phyloP scores from a whole-genome alignment of 805 yeast genomes.

The Candida sonorensis region DNA sequence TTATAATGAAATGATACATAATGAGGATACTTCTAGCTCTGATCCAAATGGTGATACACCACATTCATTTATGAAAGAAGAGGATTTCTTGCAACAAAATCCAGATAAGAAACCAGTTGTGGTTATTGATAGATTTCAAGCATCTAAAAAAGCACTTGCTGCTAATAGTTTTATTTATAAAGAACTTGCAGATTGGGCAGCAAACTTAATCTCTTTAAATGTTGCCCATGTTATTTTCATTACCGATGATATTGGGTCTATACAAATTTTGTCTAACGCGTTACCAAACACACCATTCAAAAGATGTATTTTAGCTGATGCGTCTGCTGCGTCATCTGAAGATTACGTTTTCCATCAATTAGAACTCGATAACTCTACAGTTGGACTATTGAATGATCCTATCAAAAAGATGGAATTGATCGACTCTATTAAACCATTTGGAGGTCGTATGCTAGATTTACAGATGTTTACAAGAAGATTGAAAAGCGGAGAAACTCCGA shows the following conservation, averaged over 20 bases:
- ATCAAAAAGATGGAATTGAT: conserved; percentile 33
- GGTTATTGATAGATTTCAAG: conserved; percentile 67
- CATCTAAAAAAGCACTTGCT: conserved; percentile 46
- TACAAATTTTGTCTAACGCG: conserved; percentile 59
- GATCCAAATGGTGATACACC: no score
- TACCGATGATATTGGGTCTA: conserved; percentile 78
- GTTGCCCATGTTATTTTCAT: conserved; percentile 85
- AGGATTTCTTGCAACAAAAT: conserved; percentile 75
- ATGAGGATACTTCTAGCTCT: conserved; percentile 13
- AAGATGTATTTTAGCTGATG: conserved; percentile 70
- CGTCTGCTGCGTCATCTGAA: conserved; percentile 62
- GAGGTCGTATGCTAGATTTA: conserved; percentile 92
- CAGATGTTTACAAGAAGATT: conserved; percentile 87
- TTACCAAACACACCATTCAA: conserved; percentile 87
- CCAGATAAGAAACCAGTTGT: conserved; percentile 83
- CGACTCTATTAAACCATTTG: conserved; percentile 62
- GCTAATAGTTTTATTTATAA: conserved; percentile 61
- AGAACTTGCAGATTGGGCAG: conserved; percentile 85
- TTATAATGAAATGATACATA: conserved; percentile 26
- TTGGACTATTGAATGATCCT: conserved; percentile 14
- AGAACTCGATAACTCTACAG: conserved; percentile 18
- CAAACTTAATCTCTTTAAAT: conserved; percentile 65
- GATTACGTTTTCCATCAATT: conserved; percentile 60
- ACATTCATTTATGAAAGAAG: no score
- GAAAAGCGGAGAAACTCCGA: conserved; percentile 78